Conservation (phyloP, 768 basidiomycete species). For the Auricularia heimuer region DNA sequence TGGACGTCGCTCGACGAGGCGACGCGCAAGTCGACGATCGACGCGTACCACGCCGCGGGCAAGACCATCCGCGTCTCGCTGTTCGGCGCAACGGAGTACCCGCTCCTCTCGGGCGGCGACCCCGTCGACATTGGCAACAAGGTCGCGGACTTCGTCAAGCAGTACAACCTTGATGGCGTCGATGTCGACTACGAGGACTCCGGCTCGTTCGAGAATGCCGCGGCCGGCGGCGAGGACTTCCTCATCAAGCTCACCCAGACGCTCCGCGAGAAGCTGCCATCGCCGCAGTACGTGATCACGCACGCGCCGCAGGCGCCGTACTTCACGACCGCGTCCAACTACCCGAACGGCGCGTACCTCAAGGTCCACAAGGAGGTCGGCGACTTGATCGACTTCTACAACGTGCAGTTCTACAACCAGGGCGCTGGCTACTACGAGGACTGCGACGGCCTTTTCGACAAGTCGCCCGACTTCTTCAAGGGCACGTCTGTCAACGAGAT, state of each 20-base stretch:
- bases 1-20: neutral
- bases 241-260: neutral
- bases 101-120: neutral
- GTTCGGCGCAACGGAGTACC: constrained; percentile 1
- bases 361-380: constrained; percentile 23
- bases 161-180: neutral
- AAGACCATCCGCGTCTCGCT: neutral
- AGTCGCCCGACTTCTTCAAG: constrained; percentile 20
- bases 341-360: constrained; percentile 20
- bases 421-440: constrained; percentile 10
- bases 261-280: neutral
- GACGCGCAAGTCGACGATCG: neutral
- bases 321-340: neutral
- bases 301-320: neutral
- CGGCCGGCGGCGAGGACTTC: neutral
- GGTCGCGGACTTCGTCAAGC: neutral
- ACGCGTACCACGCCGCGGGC: constrained; percentile 1
- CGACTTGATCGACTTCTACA: constrained; percentile 24
- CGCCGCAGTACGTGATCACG: constrained; percentile 1
- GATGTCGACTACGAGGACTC: neutral
- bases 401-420: constrained; percentile 13
- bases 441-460: constrained; percentile 15
- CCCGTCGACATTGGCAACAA: neutral
- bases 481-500: constrained; percentile 26
- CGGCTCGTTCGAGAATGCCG: neutral